Evolutionary conservation across 139 green algal genomes (phyloP), one percentile per base, ranked within the genome.

Genomic region (Prasinococcaceae sp.): DNA sequence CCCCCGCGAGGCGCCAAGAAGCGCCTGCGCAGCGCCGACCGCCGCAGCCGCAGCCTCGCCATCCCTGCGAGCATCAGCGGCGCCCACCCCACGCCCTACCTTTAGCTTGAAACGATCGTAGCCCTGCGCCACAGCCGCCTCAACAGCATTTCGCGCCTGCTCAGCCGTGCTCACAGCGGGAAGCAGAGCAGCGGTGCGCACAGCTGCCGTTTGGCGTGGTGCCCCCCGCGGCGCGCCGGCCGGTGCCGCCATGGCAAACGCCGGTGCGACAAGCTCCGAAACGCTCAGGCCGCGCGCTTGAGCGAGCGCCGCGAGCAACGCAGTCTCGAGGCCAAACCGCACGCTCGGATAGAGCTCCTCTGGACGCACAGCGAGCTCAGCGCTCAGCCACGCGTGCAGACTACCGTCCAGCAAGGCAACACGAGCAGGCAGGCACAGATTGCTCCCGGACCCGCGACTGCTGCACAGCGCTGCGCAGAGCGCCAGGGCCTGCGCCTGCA

Each of bases 41-140:
- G n/a, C 26, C n/a, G 9, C 33, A 12, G 16, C 30, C 3, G 48
- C 37, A 43, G 59, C 20, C 25, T 25, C 37, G 3, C 50, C 70
- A 52, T 83, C 82, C 25, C 33, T 30, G 8, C 63, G 28, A 5
- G 90, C 89, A 30, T 89, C 37, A 0, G 75, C 69, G 0, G 24
- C 14, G 0, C 79, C 50, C 4, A 98, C 58, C 0, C 49, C 32
- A 8, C 51, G 22, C 12, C 16, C 51, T 28, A 93, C 84, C 65
- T 97, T 97, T 42, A 95, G 45, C 65, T 97, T 97, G 25, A 97
- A 17, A 35, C 27, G 59, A 5, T n/a, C 47, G 41, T 42, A 58
- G 10, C 55, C 53, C 0, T 20, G 30, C 6, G 30, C 32, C 6
- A 61, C 51, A 23, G 65, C 33, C 1, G 23, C 33, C 8, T 35